A percentile compares a stretch with the other conserved stretches of the same genome.
Evolutionary conservation across 257 asterid genomes (phyloP).

Genomic region (Solanum appendiculatum): DNA sequence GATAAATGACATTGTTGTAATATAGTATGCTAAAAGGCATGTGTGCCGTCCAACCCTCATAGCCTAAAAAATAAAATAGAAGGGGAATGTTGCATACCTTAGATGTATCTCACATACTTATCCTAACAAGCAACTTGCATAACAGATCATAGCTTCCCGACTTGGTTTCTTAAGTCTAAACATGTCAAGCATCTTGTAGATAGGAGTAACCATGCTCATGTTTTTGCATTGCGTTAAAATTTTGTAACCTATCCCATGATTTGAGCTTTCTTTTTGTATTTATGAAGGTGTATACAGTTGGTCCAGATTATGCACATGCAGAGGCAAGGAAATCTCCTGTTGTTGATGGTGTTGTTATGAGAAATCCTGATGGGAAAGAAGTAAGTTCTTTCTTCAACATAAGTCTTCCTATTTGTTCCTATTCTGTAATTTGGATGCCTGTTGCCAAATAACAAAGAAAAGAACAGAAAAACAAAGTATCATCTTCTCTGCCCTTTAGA

Average conservation of each 20-base stretch:
- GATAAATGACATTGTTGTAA: not conserved
- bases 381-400: conserved; percentile 32
- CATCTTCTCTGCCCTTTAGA: not conserved
- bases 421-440: not conserved
- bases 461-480: not conserved
- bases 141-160: not conserved
- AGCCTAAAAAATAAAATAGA: not conserved
- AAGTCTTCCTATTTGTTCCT: not conserved
- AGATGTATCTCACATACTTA: not conserved
- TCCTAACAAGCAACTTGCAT: not conserved
- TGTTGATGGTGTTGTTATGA: conserved; percentile 99
- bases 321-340: conserved; percentile 99
- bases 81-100: not conserved
- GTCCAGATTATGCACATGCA: conserved; percentile 98
- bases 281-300: conserved; percentile 83
- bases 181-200: not conserved
- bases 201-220: not conserved
- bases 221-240: not conserved
- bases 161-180: not conserved
- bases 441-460: not conserved
- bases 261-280: not conserved
- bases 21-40: not conserved
- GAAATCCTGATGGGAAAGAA: conserved; percentile 98
- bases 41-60: not conserved
- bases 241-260: not conserved